Evolutionary conservation across 225 moss, liverwort and hornwort genomes (phyloP).

Genomic region (Bryoerythrophyllum caledonicum): DNA sequence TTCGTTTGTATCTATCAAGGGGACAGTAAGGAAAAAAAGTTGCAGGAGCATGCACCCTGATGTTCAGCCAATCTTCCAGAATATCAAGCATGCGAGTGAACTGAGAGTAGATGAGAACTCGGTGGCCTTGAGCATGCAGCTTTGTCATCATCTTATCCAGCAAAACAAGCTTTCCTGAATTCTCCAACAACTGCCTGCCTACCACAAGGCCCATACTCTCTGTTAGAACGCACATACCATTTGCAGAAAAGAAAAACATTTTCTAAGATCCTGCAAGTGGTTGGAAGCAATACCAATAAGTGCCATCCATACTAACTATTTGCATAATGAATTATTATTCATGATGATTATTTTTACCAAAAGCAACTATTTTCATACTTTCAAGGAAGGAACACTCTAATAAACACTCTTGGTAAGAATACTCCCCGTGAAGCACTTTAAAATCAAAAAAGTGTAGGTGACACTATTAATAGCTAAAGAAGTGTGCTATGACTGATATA

Average conservation of each 20-base stretch:
- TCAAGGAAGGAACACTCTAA: too few species aligned
- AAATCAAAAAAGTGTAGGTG: too few species aligned
- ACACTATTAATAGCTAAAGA: too few species aligned
- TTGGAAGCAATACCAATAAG: not conserved
- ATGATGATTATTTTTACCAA: too few species aligned
- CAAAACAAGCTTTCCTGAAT: slow-evolving; percentile 72
- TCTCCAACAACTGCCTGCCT: slow-evolving; percentile 78
- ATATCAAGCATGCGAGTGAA: slow-evolving; percentile 86
- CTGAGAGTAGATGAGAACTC: slow-evolving; percentile 83
- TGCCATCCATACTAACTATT: too few species aligned
- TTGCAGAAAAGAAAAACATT: not conserved
- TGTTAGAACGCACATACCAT: slow-evolving; percentile 34
- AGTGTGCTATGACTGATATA: not conserved
- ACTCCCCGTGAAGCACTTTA: too few species aligned
- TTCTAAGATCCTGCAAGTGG: not conserved
- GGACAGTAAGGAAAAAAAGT: too few species aligned
- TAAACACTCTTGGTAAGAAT: too few species aligned
- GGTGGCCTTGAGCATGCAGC: slow-evolving; percentile 64
- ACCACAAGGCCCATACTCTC: slow-evolving; percentile 50
- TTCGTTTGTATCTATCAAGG: not conserved
- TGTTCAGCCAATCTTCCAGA: slow-evolving; percentile 78
- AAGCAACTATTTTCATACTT: too few species aligned
- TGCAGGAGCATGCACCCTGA: slow-evolving; percentile 45
- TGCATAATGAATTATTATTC: too few species aligned
- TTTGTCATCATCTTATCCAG: slow-evolving; percentile 88